These are phyloP conservation scores for Russula sp. DNA, from an alignment of 768 basidiomycete species.

Conservation along the genomic window DNA sequence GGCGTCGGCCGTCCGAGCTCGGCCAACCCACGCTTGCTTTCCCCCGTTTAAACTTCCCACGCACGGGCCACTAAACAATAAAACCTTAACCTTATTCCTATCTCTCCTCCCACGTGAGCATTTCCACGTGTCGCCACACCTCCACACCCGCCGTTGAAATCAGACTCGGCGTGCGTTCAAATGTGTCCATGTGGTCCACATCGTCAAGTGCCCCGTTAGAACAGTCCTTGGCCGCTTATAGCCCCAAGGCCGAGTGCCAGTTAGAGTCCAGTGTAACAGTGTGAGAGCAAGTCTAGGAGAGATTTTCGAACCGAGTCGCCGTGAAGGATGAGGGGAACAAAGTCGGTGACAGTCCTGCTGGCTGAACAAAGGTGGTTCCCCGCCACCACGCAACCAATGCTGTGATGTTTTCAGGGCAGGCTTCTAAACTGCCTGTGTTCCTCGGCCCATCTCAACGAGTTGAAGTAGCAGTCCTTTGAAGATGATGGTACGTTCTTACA, in stretches of 20 bases:
- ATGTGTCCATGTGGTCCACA: conserved; percentile 6
- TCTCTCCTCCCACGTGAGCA: conserved; percentile 17
- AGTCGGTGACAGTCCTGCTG: conserved; percentile 16
- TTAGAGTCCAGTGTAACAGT: conserved; percentile 7
- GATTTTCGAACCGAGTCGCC: conserved; percentile 6
- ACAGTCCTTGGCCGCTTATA: background rate
- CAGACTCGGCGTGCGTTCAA: conserved; percentile 13
- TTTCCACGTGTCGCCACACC: background rate
- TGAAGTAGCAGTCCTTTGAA: conserved; percentile 3
- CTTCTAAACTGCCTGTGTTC: conserved; percentile 9
- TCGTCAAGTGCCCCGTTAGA: background rate
- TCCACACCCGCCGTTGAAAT: background rate
- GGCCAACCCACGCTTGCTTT: conserved; percentile 30
- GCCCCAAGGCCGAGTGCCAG: conserved; percentile 3
- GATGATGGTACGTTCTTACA: conserved; percentile 13
- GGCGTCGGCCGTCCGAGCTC: conserved; percentile 33
- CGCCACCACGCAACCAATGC: conserved; percentile 6
- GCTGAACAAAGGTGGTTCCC: conserved; percentile 3
- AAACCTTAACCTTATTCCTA: conserved; percentile 31
- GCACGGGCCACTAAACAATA: conserved; percentile 31
- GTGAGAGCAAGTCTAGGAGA: conserved; percentile 14
- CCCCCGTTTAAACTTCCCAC: conserved; percentile 30
- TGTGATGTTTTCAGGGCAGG: conserved; percentile 21
- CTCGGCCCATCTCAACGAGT: background rate
- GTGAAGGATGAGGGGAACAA: conserved; percentile 20